A percentile compares a stretch with the other conserved stretches of the same genome.
These are phyloP conservation scores for Crinitomyces ghanaensis DNA, from an alignment of 805 yeast genomes.

Conservation along the genomic window DNA sequence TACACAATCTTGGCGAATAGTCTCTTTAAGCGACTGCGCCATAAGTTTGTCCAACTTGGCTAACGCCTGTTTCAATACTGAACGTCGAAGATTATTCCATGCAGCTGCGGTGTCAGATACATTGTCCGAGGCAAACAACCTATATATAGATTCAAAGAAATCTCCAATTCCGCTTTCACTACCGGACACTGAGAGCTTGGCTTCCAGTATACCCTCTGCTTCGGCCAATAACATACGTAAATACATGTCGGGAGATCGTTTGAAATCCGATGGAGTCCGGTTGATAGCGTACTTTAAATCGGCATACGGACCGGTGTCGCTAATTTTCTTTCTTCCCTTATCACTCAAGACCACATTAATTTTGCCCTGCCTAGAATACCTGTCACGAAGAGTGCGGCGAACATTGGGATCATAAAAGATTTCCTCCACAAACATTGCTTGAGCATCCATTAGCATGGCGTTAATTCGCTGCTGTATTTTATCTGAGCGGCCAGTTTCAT, in stretches of 20 bases:
- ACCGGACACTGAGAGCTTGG: slow-evolving; percentile 47
- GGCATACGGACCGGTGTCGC: slow-evolving; percentile 66
- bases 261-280: slow-evolving; percentile 65
- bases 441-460: slow-evolving; percentile 61
- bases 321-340: slow-evolving; percentile 69
- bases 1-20: slow-evolving; percentile 65
- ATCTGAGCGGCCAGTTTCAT: slow-evolving; percentile 4
- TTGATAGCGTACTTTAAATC: slow-evolving; percentile 87
- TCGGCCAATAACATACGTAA: slow-evolving; percentile 91
- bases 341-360: slow-evolving; percentile 72
- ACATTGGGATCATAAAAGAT: slow-evolving; percentile 70
- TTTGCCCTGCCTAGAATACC: slow-evolving; percentile 47
- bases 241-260: slow-evolving; percentile 65
- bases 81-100: slow-evolving; percentile 73
- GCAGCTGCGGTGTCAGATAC: slow-evolving; percentile 56
- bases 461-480: slow-evolving; percentile 19
- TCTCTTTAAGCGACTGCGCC: slow-evolving; percentile 70
- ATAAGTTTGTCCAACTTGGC: slow-evolving; percentile 56
- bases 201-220: slow-evolving; percentile 54
- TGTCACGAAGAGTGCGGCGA: slow-evolving; percentile 52
- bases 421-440: slow-evolving; percentile 68
- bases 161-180: slow-evolving; percentile 29
- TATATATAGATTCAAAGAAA: slow-evolving; percentile 31
- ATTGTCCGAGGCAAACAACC: slow-evolving; percentile 31
- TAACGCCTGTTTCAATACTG: slow-evolving; percentile 55